These are phyloP conservation scores for Thoreauomyces humboldtii DNA, from an alignment of 192 early-diverging fungal species.

Conservation along the genomic window DNA sequence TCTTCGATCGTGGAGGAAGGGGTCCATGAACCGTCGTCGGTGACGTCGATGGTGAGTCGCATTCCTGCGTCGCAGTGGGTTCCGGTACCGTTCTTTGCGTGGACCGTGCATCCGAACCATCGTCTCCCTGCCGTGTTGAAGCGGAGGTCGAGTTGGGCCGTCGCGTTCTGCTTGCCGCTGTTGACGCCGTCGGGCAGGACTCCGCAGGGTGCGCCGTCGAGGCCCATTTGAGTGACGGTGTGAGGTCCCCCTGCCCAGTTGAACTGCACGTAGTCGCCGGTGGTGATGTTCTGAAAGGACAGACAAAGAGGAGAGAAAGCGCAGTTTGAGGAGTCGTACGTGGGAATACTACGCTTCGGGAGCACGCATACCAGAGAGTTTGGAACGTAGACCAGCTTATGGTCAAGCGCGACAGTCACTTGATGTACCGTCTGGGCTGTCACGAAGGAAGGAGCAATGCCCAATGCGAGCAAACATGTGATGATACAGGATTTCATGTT, in stretches of 20 bases:
- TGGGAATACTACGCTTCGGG: background rate
- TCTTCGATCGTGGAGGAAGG: too few species aligned
- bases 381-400: conserved; percentile 14
- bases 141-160: conserved; percentile 1
- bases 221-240: conserved; percentile 24
- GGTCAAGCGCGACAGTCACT: conserved; percentile 16
- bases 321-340: background rate
- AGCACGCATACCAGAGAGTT: background rate
- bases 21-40: too few species aligned
- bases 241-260: conserved; percentile 28
- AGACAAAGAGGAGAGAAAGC: background rate
- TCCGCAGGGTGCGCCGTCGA: conserved; percentile 10
- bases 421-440: conserved; percentile 13
- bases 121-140: conserved; percentile 17
- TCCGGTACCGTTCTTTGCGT: too few species aligned
- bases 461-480: background rate
- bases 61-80: conserved; percentile 21
- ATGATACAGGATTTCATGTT: background rate
- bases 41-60: conserved; percentile 17
- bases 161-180: background rate
- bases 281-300: background rate
- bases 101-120: conserved; percentile 23
- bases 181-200: conserved; percentile 7
- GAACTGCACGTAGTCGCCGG: conserved; percentile 17
- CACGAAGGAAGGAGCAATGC: background rate